Evolutionary conservation across 106 monocot genomes (phyloP).

Genomic region (Apostasia shenzhenica): DNA sequence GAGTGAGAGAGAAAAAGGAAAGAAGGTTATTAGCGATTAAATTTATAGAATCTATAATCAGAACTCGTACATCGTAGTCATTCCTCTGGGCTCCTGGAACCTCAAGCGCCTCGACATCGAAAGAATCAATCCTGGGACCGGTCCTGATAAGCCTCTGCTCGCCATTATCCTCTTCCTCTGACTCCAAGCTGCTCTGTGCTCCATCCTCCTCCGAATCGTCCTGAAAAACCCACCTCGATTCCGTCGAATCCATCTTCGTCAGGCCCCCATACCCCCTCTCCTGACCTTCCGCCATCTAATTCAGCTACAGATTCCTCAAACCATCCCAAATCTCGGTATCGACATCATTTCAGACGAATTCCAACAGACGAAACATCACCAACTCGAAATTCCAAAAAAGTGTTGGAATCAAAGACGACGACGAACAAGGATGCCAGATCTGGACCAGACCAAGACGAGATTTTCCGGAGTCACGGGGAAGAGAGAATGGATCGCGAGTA

Average conservation of each 20-base stretch:
- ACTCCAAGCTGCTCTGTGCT: constrained; percentile 18
- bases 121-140: constrained; percentile 84
- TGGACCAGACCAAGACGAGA: no score
- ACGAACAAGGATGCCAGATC: no score
- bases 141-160: constrained; percentile 71
- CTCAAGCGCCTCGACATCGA: constrained; percentile 95
- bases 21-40: not conserved
- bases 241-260: constrained; percentile 73
- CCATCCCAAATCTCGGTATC: not conserved
- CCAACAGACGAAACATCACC: not conserved
- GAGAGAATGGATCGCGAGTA: not conserved
- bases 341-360: not conserved
- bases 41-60: not conserved
- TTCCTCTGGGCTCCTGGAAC: constrained; percentile 57
- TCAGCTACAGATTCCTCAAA: not conserved
- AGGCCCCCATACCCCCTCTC: constrained; percentile 29
- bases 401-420: not conserved
- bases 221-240: constrained; percentile 68
- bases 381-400: not conserved
- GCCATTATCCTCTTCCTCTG: constrained; percentile 31
- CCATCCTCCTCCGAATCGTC: constrained; percentile 28
- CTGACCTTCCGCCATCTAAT: constrained; percentile 31
- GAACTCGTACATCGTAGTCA: constrained; percentile 37
- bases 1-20: not conserved
- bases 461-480: not conserved